Evolutionary conservation across 2,329 filamentous ascomycete genomes (phyloP).

Genomic region (Hymenoscyphus repandus): DNA sequence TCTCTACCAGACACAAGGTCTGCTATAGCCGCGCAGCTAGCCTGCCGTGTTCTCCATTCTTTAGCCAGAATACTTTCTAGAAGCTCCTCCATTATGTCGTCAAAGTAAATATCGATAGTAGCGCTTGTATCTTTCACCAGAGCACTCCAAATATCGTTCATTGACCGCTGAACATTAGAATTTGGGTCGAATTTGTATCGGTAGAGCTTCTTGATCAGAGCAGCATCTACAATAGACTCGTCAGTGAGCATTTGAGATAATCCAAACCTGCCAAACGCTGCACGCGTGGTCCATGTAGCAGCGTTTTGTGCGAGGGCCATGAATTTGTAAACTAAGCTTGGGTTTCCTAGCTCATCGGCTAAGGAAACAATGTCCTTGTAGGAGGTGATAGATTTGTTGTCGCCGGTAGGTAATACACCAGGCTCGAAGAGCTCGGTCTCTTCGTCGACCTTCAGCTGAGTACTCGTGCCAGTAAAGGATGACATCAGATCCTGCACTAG

Average conservation of each 20-base stretch:
- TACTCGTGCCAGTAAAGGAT: slow-evolving; percentile 75
- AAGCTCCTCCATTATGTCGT: slow-evolving; percentile 82
- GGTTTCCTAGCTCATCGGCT: slow-evolving; percentile 94
- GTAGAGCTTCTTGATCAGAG: slow-evolving; percentile 91
- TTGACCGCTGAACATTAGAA: slow-evolving; percentile 83
- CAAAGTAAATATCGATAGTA: slow-evolving; percentile 76
- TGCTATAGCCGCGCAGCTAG: slow-evolving; percentile 83
- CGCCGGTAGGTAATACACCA: slow-evolving; percentile 82
- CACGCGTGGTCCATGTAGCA: slow-evolving; percentile 94
- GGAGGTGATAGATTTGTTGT: slow-evolving; percentile 83
- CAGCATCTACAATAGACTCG: slow-evolving; percentile 82
- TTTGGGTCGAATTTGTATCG: slow-evolving; percentile 95
- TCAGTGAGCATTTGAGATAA: slow-evolving; percentile 80
- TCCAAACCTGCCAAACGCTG: slow-evolving; percentile 90
- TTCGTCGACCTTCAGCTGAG: slow-evolving; percentile 75
- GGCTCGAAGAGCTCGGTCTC: slow-evolving; percentile 93
- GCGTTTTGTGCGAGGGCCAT: slow-evolving; percentile 97
- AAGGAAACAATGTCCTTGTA: slow-evolving; percentile 97
- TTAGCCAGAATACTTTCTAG: slow-evolving; percentile 80
- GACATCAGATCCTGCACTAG: slow-evolving; percentile 83
- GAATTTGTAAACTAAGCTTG: slow-evolving; percentile 94
- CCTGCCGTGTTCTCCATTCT: slow-evolving; percentile 91
- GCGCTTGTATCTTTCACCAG: slow-evolving; percentile 82
- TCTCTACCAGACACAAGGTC: slow-evolving; percentile 81
- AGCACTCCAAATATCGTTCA: slow-evolving; percentile 97